phyloP scores from a whole-genome alignment of 441 rosid genomes.

The Macaranga tanarius region DNA sequence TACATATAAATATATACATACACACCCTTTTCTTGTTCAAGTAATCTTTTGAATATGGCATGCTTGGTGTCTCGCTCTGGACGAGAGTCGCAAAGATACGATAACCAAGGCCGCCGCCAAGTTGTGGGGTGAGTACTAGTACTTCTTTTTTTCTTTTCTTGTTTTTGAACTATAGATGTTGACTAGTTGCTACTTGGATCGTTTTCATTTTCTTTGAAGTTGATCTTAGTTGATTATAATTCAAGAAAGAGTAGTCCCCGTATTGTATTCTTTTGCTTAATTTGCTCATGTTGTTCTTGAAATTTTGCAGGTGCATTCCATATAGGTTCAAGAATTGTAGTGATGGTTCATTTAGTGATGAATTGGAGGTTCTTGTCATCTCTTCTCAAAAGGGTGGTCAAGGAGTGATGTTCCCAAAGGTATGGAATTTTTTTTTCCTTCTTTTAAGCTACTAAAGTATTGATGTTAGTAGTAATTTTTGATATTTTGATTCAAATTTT shows the following conservation, averaged over 20 bases:
- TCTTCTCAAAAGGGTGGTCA: constrained; percentile 73
- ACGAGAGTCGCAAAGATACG: constrained; percentile 71
- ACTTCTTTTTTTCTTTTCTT: neutral
- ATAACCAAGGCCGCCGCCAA: constrained; percentile 72
- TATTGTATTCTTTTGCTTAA: neutral
- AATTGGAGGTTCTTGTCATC: constrained; percentile 73
- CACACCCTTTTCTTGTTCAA: neutral
- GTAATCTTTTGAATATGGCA: constrained; percentile 35
- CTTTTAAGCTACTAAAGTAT: too few relatives aligned
- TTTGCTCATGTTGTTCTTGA: too few relatives aligned
- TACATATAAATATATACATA: too few relatives aligned
- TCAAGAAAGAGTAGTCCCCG: neutral
- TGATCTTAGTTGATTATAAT: too few relatives aligned
- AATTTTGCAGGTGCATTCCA: constrained; percentile 71
- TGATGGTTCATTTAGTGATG: constrained; percentile 44
- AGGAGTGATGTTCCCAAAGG: constrained; percentile 91
- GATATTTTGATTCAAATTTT: neutral
- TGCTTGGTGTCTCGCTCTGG: constrained; percentile 79
- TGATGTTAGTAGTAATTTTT: neutral
- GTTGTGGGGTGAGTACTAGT: constrained; percentile 63
- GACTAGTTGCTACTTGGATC: too few relatives aligned
- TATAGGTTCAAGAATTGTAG: constrained; percentile 51
- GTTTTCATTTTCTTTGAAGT: too few relatives aligned
- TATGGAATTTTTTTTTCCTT: constrained; percentile 4
- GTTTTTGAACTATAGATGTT: too few relatives aligned